Evolutionary conservation across 352 stramenopile species (phyloP), one percentile per base, ranked within the genome.

Genomic region (Thraustochytrium striatum): DNA sequence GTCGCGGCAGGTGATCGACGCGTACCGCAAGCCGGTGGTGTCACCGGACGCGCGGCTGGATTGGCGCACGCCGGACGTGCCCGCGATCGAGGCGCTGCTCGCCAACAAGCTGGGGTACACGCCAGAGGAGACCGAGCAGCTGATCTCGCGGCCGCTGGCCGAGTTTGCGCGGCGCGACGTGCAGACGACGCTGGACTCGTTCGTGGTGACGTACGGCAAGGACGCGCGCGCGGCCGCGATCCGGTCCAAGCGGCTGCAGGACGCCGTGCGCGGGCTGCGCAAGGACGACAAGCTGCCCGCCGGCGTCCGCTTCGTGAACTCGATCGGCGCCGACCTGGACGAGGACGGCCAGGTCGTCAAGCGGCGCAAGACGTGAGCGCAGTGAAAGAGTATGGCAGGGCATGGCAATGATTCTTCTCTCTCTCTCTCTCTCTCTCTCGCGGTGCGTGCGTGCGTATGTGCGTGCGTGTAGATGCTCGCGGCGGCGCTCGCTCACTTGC

Each of bases 1-100:
- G 16, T 65, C 41, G 13, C 9, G 16, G 11, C 61, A 69, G 21
- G 73, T 82, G 33, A 8, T 82, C n/a, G 61, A 81, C 16, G 73
- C 73, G 9, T 82, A 82, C 44, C n/a, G 58, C 38, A 82, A 82
- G 36, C 73, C 73, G 3, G 33, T 57, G 9, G 73, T 82, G 5
- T n/a, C 39, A 7, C 39, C 61, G 21, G 47, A 68, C 30, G 30
- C 36, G 1, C 35, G 43, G 9, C 28, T 82, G 21, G 62, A 57
- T 1, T 82, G 78, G 33, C 16, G 33, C 3, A 32, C 52, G 16
- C 59, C 65, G 21, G 25, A 82, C 16, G 33, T 38, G 28, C 32
- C 16, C 7, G 39, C 16, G n/a, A 50, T 82, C 38, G 30, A n/a
- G 19, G 9, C 25, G 19, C 82, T 69, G 21, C n/a, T 59, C 13